Base-by-base conservation (phyloP, 2,329 filamentous ascomycete genomes). In the Fusarium temperatum region DNA sequence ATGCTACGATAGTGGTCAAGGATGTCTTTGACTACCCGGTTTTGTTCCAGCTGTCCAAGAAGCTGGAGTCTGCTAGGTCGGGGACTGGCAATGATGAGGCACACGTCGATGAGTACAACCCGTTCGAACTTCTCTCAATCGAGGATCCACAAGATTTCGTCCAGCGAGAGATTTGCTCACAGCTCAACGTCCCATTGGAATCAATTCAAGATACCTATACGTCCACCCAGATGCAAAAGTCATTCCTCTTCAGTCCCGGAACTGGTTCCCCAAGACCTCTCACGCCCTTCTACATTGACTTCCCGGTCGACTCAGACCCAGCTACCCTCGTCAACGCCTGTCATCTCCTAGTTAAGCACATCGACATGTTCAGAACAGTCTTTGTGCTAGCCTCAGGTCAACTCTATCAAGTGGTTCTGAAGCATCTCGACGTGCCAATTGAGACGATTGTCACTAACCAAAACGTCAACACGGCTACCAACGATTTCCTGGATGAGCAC, bases 321-420 rank as follows among this genome's bases (percentile, higher is more conserved):
- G 12, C 28, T 3, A 24, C 44, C 4, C 39, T 69, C 0, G 10
- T 32, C 28, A 53, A 22, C 0, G 66, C 66, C 9, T 57, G 63
- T 1, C n/a, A 56, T 1, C 38, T 45, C 9, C 28, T 56, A 1
- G 32, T 69, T 4, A 8, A 48, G 10, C 38, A 57, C 4, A 35
- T 71, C 1, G 65, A 71, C 13, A 66, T 71, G n/a, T 69, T 69
- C 60, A 56, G 68, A 20, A 69, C 68, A 12, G 55, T 66, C 7
- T 71, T 71, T 14, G 5, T 69, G 4, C 11, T 39, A 22, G 50
- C 39, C 6, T 28, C 50, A 32, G 60, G n/a, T 1, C 26, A 57
- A 10, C 35, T 71, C 8, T 69, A 61, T 8, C 66, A 71, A 41
- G 60, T 71, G 0, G 65, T 69, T 20, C 7, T 71, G 15, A 41